A percentile compares a stretch with the other conserved stretches of the same genome.
Conservation (phyloP, 768 basidiomycete species). For the Lentinula aciculospora region DNA sequence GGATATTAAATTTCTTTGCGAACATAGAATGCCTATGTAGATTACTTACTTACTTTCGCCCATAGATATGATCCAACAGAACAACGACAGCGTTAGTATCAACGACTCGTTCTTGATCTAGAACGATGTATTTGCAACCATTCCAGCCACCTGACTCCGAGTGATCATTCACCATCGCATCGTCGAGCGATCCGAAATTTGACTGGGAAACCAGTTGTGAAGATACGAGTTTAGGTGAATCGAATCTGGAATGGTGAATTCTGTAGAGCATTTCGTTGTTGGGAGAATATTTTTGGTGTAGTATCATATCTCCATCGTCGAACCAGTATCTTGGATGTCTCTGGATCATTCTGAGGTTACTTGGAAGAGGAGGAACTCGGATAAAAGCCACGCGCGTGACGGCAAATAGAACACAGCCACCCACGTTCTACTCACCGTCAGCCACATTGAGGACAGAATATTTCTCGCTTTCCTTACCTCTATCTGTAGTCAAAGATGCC, state of each 20-base stretch:
- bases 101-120: conserved; percentile 34
- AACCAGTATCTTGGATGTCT: conserved; percentile 57
- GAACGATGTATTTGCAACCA: conserved; percentile 13
- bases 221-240: conserved; percentile 9
- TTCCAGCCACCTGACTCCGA: not conserved
- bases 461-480: not conserved
- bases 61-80: conserved; percentile 61
- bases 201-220: not conserved
- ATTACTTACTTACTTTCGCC: conserved; percentile 50
- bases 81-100: conserved; percentile 44
- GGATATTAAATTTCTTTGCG: too few species aligned
- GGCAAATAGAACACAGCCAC: not conserved
- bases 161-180: not conserved
- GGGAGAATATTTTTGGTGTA: conserved; percentile 21
- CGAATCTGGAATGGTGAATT: conserved; percentile 48
- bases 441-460: not conserved
- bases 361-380: not conserved
- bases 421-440: not conserved
- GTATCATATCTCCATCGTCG: conserved; percentile 55
- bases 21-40: not conserved
- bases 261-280: conserved; percentile 44
- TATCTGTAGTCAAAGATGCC: conserved; percentile 45
- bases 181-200: not conserved
- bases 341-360: too few species aligned
- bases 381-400: not conserved